Percentiles rank a stretch among this genome's conserved stretches.
These are phyloP conservation scores for Ricinus communis DNA, from an alignment of 345 rosid species.

Conservation along the genomic window DNA sequence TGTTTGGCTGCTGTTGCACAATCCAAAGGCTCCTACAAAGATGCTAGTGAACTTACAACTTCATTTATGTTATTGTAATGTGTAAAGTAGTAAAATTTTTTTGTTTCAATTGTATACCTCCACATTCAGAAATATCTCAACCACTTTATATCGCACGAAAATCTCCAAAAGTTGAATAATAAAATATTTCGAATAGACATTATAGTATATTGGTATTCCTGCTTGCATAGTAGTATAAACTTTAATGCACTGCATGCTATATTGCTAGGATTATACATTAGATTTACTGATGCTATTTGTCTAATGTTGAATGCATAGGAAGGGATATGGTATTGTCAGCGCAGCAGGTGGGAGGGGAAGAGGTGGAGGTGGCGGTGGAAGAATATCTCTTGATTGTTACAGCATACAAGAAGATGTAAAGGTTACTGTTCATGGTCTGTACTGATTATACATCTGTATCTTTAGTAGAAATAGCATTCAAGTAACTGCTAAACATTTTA, in stretches of 20 bases:
- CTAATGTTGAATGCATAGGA: constrained; percentile 49
- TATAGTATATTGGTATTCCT: not conserved
- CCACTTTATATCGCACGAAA: not conserved
- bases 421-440: constrained; percentile 89
- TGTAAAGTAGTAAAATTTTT: not conserved
- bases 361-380: constrained; percentile 99
- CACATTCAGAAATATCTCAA: not conserved
- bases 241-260: constrained; percentile 5
- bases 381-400: constrained; percentile 89
- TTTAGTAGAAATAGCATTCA: constrained; percentile 24
- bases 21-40: not conserved
- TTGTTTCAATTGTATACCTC: not conserved
- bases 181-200: not conserved
- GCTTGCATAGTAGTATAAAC: not conserved
- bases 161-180: constrained; percentile 1
- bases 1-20: not conserved
- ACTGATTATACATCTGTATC: constrained; percentile 29
- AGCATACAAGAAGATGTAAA: constrained; percentile 91
- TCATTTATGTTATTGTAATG: not conserved
- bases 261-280: constrained; percentile 12
- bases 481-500: constrained; percentile 30
- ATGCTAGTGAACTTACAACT: not conserved
- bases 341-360: constrained; percentile 91
- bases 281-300: constrained; percentile 8
- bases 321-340: constrained; percentile 81